Conservation (phyloP, 192 early-diverging fungal species). For the Gamsiella multidivaricata region DNA sequence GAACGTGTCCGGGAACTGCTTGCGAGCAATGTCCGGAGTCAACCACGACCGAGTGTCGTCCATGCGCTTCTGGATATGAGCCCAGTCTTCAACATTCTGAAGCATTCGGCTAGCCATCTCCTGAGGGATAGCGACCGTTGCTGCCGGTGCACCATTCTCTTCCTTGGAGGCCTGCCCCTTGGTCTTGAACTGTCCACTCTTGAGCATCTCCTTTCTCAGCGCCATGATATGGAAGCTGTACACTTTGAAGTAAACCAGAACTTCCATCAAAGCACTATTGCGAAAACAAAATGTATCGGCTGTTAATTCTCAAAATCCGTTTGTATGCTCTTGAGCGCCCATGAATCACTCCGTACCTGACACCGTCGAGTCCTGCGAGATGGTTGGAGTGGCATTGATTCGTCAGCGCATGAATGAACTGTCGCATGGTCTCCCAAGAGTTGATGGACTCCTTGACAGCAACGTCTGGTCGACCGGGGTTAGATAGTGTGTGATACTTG, state of each 20-base stretch:
- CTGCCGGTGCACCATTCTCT: neutral
- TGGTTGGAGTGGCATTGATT: constrained; percentile 46
- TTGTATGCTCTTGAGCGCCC: too few species aligned
- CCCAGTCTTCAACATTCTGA: constrained; percentile 47
- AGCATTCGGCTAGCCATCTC: constrained; percentile 38
- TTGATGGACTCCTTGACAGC: constrained; percentile 41
- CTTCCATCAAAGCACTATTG: constrained; percentile 38
- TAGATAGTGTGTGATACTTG: constrained; percentile 36
- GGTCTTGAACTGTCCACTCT: constrained; percentile 38
- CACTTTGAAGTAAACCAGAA: constrained; percentile 43
- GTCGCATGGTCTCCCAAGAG: constrained; percentile 52
- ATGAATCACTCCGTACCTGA: constrained; percentile 25
- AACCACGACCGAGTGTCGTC: constrained; percentile 44
- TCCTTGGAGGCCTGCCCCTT: neutral
- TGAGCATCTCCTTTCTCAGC: constrained; percentile 43
- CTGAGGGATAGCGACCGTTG: constrained; percentile 25
- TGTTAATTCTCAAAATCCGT: neutral
- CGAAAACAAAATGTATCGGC: neutral
- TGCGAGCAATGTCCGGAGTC: constrained; percentile 30
- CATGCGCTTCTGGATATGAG: constrained; percentile 42
- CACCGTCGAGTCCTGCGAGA: constrained; percentile 35
- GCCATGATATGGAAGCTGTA: constrained; percentile 25
- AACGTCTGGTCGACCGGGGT: constrained; percentile 38
- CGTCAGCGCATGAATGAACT: constrained; percentile 45
- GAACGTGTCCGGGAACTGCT: constrained; percentile 42